Percentiles rank a stretch among this genome's conserved stretches.
These are phyloP conservation scores for Paraphaeosphaeria sporulosa DNA, from an alignment of 2,329 filamentous ascomycete genomes.

Conservation along the genomic window DNA sequence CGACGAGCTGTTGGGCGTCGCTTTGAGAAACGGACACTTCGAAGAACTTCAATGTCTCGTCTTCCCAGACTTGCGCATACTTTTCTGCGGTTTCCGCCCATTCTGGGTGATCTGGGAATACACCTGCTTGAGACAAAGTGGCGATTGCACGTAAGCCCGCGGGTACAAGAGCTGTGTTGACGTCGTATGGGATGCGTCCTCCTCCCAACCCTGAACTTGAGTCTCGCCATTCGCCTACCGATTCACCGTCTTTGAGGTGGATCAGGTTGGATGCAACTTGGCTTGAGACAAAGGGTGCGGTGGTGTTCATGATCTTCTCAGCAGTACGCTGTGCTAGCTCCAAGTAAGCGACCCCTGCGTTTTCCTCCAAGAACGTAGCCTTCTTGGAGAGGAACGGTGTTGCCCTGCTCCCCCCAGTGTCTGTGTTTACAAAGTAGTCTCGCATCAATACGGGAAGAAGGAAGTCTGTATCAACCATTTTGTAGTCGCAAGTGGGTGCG, in stretches of 20 bases:
- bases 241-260: constrained; percentile 61
- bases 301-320: constrained; percentile 65
- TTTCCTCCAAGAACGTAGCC: constrained; percentile 60
- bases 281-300: constrained; percentile 60
- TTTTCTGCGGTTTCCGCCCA: constrained; percentile 57
- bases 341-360: constrained; percentile 61
- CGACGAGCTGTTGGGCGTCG: constrained; percentile 57
- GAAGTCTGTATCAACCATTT: constrained; percentile 70
- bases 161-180: constrained; percentile 69
- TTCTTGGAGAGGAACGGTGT: constrained; percentile 51
- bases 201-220: constrained; percentile 67
- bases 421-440: constrained; percentile 63
- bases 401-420: constrained; percentile 50
- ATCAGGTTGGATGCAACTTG: constrained; percentile 65
- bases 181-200: constrained; percentile 70
- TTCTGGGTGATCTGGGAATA: constrained; percentile 59
- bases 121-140: constrained; percentile 57
- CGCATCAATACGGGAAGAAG: constrained; percentile 66
- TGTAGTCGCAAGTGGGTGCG: constrained; percentile 64
- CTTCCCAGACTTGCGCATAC: constrained; percentile 70
- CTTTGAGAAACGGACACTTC: constrained; percentile 52
- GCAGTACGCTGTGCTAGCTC: constrained; percentile 62
- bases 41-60: constrained; percentile 67
- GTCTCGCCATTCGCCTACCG: constrained; percentile 71
- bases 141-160: constrained; percentile 68